Base-by-base conservation (phyloP, 2,329 filamentous ascomycete species). In the Exophiala spinifera region DNA sequence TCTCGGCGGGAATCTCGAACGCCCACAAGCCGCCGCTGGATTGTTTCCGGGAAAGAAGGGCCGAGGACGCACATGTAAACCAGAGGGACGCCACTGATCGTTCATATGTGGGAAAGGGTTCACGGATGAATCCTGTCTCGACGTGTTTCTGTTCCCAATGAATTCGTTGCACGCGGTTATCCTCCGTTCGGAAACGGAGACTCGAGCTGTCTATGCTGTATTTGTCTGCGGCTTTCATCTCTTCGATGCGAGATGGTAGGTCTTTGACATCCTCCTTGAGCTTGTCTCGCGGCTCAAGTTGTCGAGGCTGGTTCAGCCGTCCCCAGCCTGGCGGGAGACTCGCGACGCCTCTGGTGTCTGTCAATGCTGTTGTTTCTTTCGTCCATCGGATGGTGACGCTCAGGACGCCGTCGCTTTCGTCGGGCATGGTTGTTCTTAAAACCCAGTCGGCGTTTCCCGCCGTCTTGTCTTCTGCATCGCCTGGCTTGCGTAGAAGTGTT, bases 351-450 rank as follows among this genome's bases (percentile, higher is more conserved):
- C 82, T 73, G 6, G 73, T 75, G 1, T 76, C 81, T 79, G 81
- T 83, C 8, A 72, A 68, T 14, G 31, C 51, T 17, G 46, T 39
- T 19, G 21, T 45, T 19, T 59, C 55, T 23, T 73, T 72, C 6
- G 76, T 74, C 82, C 82, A 86, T n/a, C 71, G 68, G 0, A 83
- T 76, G 1, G 77, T 74, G 31, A 85, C 67, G 3, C 80, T 84
- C 13, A 85, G 66, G 61, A 84, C 74, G 0, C 82, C 82, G 60
- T 85, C 82, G 0, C 81, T 82, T 59, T 84, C 81, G 55, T 84
- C 78, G 7, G 82, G 68, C 1, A 81, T 74, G 3, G 77, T 79
- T 31, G 84, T 72, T 1, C 75, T 75, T 48, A 85, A 66, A 0
- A 80, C 78, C 48, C 60, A 65, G 20, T 76, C 75, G 53, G 78